These are phyloP conservation scores for Baorangia bicolor DNA, from an alignment of 768 basidiomycete species.

Conservation along the genomic window DNA sequence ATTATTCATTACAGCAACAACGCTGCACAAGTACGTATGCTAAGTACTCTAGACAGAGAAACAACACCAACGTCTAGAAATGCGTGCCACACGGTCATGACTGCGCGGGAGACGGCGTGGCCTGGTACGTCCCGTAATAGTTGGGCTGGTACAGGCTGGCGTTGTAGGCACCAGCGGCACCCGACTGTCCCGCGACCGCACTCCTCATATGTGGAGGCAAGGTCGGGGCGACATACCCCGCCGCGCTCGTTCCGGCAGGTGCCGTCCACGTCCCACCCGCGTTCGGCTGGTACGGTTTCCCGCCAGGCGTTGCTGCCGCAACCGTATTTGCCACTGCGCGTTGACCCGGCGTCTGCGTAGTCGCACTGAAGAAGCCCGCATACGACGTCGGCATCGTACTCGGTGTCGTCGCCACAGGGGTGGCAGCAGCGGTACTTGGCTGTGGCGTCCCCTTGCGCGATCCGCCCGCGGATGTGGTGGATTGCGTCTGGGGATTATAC, in stretches of 20 bases:
- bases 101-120: slow-evolving; percentile 33
- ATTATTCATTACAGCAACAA: slow-evolving; percentile 21
- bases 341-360: slow-evolving; percentile 35
- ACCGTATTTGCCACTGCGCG: slow-evolving; percentile 60
- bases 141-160: slow-evolving; percentile 28
- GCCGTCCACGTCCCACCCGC: slow-evolving; percentile 26
- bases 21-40: slow-evolving; percentile 13
- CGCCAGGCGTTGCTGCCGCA: slow-evolving; percentile 25
- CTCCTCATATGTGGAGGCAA: slow-evolving; percentile 43
- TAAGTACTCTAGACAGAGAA: slow-evolving; percentile 22
- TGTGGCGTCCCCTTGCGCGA: slow-evolving; percentile 48
- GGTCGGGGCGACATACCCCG: slow-evolving; percentile 35
- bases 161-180: slow-evolving; percentile 17
- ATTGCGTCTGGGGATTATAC: slow-evolving; percentile 36
- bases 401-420: slow-evolving; percentile 26
- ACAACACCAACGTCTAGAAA: not conserved
- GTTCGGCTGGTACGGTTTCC: slow-evolving; percentile 33
- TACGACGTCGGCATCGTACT: slow-evolving; percentile 37
- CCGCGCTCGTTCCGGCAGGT: slow-evolving; percentile 21
- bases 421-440: slow-evolving; percentile 29
- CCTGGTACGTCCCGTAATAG: slow-evolving; percentile 34
- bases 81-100: slow-evolving; percentile 12
- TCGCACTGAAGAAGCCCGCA: slow-evolving; percentile 39
- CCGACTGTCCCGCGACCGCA: slow-evolving; percentile 25
- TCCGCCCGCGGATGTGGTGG: slow-evolving; percentile 23